phyloP scores from a whole-genome alignment of 2,329 filamentous ascomycete genomes.

The Camillea tinctor region DNA sequence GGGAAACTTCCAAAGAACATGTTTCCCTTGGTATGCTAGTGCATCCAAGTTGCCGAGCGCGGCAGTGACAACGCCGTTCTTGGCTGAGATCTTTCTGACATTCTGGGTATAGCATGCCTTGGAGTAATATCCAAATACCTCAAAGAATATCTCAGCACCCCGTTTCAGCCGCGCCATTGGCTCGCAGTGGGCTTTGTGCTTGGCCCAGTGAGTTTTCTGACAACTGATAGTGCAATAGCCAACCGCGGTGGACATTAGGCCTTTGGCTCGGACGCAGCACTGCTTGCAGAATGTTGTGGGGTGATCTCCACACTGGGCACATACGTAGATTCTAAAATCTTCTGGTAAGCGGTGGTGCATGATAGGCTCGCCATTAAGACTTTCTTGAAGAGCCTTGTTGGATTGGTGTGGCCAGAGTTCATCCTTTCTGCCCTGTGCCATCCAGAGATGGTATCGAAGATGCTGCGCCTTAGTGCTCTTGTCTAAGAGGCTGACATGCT shows the following conservation, averaged over 20 bases:
- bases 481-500: background rate
- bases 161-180: background rate
- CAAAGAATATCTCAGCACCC: background rate
- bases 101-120: background rate
- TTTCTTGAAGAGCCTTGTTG: background rate
- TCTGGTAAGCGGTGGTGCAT: background rate
- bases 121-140: background rate
- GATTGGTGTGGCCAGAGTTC: background rate
- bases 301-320: background rate
- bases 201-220: background rate
- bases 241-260: background rate
- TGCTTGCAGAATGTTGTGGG: background rate
- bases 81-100: background rate
- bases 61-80: background rate
- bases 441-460: slow-evolving; percentile 5
- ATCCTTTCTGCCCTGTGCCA: slow-evolving; percentile 1
- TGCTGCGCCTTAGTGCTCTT: background rate
- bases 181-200: background rate
- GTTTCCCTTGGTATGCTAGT: background rate
- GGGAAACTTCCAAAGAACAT: background rate
- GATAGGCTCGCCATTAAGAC: background rate
- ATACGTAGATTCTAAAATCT: background rate
- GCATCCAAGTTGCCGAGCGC: background rate
- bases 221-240: background rate
- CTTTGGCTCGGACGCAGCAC: background rate